Evolutionary conservation across 73 alveolate species (phyloP).

Genomic region (Paramecium sexaurelia): DNA sequence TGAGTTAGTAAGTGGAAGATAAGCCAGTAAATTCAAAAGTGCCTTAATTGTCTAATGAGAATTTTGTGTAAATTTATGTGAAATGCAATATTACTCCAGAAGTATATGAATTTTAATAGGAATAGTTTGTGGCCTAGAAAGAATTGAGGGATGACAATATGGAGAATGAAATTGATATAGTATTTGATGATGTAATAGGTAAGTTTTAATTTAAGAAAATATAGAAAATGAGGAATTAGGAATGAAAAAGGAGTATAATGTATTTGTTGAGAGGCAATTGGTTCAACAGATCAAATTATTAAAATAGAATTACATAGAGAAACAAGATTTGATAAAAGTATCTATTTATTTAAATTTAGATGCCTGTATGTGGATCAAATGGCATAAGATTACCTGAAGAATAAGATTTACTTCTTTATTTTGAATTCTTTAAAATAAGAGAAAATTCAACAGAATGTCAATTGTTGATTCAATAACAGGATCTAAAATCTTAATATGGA

Average conservation of each 20-base stretch:
- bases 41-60: conserved; percentile 28
- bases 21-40: neutral
- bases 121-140: conserved; percentile 28
- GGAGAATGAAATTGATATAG: conserved; percentile 34
- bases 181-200: conserved; percentile 55
- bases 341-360: neutral
- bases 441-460: conserved; percentile 29
- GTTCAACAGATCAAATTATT: conserved; percentile 9
- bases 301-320: conserved; percentile 46
- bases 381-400: conserved; percentile 55
- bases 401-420: neutral
- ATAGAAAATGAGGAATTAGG: conserved; percentile 56
- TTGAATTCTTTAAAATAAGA: conserved; percentile 17
- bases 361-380: conserved; percentile 62
- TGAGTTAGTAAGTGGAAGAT: neutral
- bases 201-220: neutral
- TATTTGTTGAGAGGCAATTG: conserved; percentile 24
- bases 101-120: neutral
- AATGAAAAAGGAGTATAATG: conserved; percentile 55
- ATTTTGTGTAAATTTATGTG: conserved; percentile 14
- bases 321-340: conserved; percentile 41
- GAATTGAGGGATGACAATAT: neutral
- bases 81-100: conserved; percentile 55
- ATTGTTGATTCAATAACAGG: neutral
- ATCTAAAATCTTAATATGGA: neutral